A percentile compares a stretch with the other conserved stretches of the same genome.
Conservation (phyloP, 2,329 filamentous ascomycete genomes). For the Neocatenulostroma microsporum region DNA sequence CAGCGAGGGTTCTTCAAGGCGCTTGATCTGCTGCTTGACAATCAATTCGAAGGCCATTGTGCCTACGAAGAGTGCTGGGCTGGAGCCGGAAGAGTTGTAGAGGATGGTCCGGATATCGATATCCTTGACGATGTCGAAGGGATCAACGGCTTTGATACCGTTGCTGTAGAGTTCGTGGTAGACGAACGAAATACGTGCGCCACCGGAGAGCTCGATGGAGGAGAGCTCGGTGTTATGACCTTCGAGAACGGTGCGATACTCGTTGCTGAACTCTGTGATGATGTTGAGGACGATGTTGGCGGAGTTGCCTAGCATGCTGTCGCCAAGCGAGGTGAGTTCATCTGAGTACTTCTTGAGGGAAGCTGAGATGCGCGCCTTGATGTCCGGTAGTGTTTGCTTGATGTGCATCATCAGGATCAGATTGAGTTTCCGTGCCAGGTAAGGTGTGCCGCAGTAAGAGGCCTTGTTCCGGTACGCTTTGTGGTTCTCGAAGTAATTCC, state of each 20-base stretch:
- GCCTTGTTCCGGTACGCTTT: constrained; percentile 98
- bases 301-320: constrained; percentile 91
- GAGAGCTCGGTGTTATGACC: constrained; percentile 96
- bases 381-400: constrained; percentile 97
- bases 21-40: constrained; percentile 97
- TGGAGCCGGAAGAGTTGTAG: constrained; percentile 98
- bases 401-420: constrained; percentile 99
- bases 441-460: constrained; percentile 95
- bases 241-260: constrained; percentile 92
- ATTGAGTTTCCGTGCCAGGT: constrained; percentile 92
- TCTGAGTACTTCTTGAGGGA: constrained; percentile 84
- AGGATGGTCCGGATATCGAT: constrained; percentile 94
- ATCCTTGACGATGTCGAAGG: constrained; percentile 96
- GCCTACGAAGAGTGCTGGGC: constrained; percentile 90
- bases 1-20: constrained; percentile 88
- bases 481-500: constrained; percentile 96
- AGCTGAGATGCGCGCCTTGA: constrained; percentile 92
- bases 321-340: constrained; percentile 76
- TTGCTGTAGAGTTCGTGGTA: constrained; percentile 98
- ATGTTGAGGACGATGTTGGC: constrained; percentile 96
- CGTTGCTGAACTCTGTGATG: constrained; percentile 97
- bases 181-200: constrained; percentile 96
- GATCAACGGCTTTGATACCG: constrained; percentile 94
- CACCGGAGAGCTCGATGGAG: constrained; percentile 86
- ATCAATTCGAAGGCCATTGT: constrained; percentile 98